A percentile compares a stretch with the other conserved stretches of the same genome.
Conservation (phyloP, 106 monocot species). For the Allium fistulosum region DNA sequence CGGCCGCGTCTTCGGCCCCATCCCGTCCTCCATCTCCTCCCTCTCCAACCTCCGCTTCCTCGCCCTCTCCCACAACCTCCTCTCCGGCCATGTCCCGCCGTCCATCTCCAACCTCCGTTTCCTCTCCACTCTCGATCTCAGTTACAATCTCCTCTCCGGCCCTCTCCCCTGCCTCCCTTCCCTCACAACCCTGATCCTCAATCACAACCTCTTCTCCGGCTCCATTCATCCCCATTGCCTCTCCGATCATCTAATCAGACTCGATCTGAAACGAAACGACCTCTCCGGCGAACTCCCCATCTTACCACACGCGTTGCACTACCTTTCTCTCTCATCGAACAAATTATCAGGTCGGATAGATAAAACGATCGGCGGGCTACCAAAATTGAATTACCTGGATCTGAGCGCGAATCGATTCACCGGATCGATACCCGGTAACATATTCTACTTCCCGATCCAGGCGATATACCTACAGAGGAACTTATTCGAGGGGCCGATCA, state of each 20-base stretch:
- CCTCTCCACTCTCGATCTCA: slow-evolving; percentile 48
- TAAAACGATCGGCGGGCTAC: slow-evolving; percentile 6
- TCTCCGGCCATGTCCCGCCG: slow-evolving; percentile 36
- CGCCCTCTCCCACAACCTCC: slow-evolving; percentile 45
- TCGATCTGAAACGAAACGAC: slow-evolving; percentile 49
- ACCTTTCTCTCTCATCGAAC: slow-evolving; percentile 46
- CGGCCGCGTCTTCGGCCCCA: slow-evolving; percentile 52
- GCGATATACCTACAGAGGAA: slow-evolving; percentile 43
- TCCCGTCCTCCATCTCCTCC: slow-evolving; percentile 25
- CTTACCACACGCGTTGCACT: slow-evolving; percentile 23
- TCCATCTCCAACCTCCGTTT: slow-evolving; percentile 21
- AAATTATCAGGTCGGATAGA: slow-evolving; percentile 29
- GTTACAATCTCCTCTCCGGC: slow-evolving; percentile 33
- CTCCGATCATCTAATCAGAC: slow-evolving; percentile 20
- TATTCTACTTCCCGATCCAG: slow-evolving; percentile 21
- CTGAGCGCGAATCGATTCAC: slow-evolving; percentile 41
- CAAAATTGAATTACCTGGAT: slow-evolving; percentile 29
- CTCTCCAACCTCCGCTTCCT: slow-evolving; percentile 50
- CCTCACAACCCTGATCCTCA: slow-evolving; percentile 51
- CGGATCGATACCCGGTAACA: slow-evolving; percentile 29
- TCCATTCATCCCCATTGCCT: slow-evolving; percentile 10
- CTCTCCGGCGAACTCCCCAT: slow-evolving; percentile 34
- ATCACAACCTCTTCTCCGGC: slow-evolving; percentile 46
- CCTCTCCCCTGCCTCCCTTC: slow-evolving; percentile 29
- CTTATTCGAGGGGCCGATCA: slow-evolving; percentile 24